A percentile compares a stretch with the other conserved stretches of the same genome.
Conservation (phyloP, 768 basidiomycete genomes). For the Psilocybe cubensis region DNA sequence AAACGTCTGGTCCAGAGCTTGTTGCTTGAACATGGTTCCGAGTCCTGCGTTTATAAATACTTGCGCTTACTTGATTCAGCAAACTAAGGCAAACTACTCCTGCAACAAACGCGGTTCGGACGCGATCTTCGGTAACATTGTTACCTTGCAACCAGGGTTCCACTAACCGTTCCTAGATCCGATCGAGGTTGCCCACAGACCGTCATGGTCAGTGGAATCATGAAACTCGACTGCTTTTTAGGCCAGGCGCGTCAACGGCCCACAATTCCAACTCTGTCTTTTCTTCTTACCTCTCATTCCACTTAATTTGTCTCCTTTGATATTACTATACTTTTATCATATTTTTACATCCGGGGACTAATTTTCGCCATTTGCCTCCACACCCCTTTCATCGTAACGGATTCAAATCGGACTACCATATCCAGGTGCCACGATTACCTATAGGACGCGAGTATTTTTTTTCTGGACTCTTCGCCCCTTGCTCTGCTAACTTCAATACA, state of each 20-base stretch:
- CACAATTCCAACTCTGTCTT: slow-evolving; percentile 18
- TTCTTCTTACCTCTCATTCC: slow-evolving; percentile 12
- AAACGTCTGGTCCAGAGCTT: neutral
- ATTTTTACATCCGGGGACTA: slow-evolving; percentile 29
- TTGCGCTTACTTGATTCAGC: neutral
- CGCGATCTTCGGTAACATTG: slow-evolving; percentile 18
- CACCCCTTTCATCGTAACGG: neutral
- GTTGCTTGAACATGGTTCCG: neutral
- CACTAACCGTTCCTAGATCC: slow-evolving; percentile 38
- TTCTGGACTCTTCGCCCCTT: neutral
- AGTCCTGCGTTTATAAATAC: neutral
- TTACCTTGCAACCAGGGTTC: slow-evolving; percentile 30
- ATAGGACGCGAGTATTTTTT: neutral
- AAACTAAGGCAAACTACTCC: neutral
- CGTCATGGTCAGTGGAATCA: slow-evolving; percentile 8
- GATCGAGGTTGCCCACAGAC: slow-evolving; percentile 27
- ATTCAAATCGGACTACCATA: neutral
- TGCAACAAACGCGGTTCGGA: neutral
- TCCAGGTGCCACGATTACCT: neutral
- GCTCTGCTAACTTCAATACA: neutral
- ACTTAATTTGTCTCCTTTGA: slow-evolving; percentile 26
- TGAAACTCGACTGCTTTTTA: slow-evolving; percentile 15
- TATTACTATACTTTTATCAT: slow-evolving; percentile 24
- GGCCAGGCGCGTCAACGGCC: slow-evolving; percentile 14
- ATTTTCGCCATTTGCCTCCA: slow-evolving; percentile 1